Percentiles rank a stretch among this genome's conserved stretches.
Conservation (phyloP, 352 stramenopile species). For the Pythium aristosporum region DNA sequence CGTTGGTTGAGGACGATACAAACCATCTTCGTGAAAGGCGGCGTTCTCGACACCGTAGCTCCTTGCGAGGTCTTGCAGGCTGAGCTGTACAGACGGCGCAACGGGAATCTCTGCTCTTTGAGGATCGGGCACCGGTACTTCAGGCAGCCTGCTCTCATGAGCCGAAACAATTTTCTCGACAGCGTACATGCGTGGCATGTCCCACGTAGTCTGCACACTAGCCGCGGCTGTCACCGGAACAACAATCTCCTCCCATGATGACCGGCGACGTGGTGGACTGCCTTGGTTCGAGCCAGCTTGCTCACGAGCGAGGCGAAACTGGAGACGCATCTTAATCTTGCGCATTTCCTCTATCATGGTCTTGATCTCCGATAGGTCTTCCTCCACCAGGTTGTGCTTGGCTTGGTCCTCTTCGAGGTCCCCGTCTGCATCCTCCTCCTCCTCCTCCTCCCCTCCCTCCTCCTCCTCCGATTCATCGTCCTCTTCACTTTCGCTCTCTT, state of each 20-base stretch:
- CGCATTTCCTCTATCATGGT: constrained; percentile 63
- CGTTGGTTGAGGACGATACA: background rate
- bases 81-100: constrained; percentile 20
- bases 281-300: background rate
- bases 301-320: constrained; percentile 40
- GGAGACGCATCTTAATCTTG: constrained; percentile 47
- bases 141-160: background rate
- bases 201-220: constrained; percentile 23
- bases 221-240: constrained; percentile 9
- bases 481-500: constrained; percentile 23
- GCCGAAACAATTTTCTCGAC: constrained; percentile 27
- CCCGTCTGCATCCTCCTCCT: constrained; percentile 23
- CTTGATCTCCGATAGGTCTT: constrained; percentile 44
- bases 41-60: constrained; percentile 22
- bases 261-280: constrained; percentile 2
- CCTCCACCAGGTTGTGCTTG: constrained; percentile 38
- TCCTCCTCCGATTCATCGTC: constrained; percentile 1
- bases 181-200: constrained; percentile 23
- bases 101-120: background rate
- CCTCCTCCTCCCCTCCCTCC: constrained; percentile 10
- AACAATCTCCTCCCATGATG: constrained; percentile 20
- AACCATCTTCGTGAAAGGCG: background rate
- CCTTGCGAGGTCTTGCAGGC: constrained; percentile 22
- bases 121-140: background rate
- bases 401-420: constrained; percentile 16